A percentile compares a stretch with the other conserved stretches of the same genome.
These are phyloP conservation scores for Clohesyomyces aquaticus DNA, from an alignment of 495 filamentous ascomycete genomes.

Conservation along the genomic window DNA sequence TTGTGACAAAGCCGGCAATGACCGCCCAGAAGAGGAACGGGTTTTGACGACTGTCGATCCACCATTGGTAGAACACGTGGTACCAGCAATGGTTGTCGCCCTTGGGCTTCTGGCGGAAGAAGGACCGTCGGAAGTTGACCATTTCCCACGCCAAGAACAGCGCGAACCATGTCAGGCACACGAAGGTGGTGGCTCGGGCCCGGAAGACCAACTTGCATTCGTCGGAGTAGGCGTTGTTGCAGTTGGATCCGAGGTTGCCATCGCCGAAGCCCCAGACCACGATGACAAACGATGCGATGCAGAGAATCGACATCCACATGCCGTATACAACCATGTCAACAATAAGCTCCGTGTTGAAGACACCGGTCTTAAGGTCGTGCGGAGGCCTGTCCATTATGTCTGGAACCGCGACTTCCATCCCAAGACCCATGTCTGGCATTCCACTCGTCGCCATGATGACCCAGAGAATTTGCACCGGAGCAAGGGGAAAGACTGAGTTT, in stretches of 20 bases:
- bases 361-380: too few relatives aligned
- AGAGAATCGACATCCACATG: constrained; percentile 64
- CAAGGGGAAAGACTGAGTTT: constrained; percentile 72
- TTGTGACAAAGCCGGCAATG: too few relatives aligned
- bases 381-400: too few relatives aligned
- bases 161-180: constrained; percentile 69
- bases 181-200: constrained; percentile 73
- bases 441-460: too few relatives aligned
- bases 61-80: neutral
- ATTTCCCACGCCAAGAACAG: constrained; percentile 58
- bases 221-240: constrained; percentile 59
- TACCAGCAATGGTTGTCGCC: constrained; percentile 3
- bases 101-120: constrained; percentile 20
- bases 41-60: too few relatives aligned
- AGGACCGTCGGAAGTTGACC: constrained; percentile 13
- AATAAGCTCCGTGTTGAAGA: too few relatives aligned
- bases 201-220: constrained; percentile 54
- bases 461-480: constrained; percentile 75
- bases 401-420: too few relatives aligned
- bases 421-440: too few relatives aligned
- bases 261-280: constrained; percentile 66
- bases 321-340: constrained; percentile 76
- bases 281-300: constrained; percentile 67
- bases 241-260: constrained; percentile 64
- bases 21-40: too few relatives aligned